Percentiles rank a stretch among this genome's conserved stretches.
Conservation (phyloP, 768 basidiomycete genomes). For the Serendipita sp. region DNA sequence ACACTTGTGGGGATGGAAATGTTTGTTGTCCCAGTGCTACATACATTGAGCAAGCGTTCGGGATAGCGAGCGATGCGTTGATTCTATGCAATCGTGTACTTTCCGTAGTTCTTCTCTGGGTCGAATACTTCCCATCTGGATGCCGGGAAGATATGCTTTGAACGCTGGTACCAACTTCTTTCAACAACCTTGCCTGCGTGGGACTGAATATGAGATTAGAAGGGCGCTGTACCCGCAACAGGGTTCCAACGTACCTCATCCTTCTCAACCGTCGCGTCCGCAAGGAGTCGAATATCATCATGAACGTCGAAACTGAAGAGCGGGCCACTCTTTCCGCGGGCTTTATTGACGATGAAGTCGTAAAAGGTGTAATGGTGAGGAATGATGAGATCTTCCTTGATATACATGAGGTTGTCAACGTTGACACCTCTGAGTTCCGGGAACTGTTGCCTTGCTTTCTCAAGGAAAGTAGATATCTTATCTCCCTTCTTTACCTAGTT, state of each 20-base stretch:
- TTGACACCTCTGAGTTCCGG: constrained; percentile 79
- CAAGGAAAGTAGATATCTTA: constrained; percentile 67
- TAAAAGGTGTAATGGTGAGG: constrained; percentile 99
- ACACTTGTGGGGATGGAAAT: no score
- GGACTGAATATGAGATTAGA: constrained; percentile 14
- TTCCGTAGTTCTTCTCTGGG: constrained; percentile 84
- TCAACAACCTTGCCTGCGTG: constrained; percentile 99
- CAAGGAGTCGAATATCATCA: constrained; percentile 86
- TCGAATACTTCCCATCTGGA: constrained; percentile 97
- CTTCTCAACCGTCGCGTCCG: constrained; percentile 92
- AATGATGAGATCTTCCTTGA: constrained; percentile 98
- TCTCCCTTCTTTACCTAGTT: constrained; percentile 93
- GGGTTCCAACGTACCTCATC: constrained; percentile 49
- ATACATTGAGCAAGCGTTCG: no score
- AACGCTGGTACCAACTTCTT: constrained; percentile 84
- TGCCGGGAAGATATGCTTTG: constrained; percentile 95
- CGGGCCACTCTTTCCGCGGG: constrained; percentile 93
- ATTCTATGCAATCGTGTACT: constrained; percentile 54
- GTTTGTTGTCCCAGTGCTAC: no score
- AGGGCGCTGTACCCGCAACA: not conserved
- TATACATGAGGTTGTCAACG: constrained; percentile 96
- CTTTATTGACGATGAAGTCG: constrained; percentile 96
- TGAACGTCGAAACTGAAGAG: constrained; percentile 98
- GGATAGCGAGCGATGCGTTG: no score
- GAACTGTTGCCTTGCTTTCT: constrained; percentile 85